phyloP scores from a whole-genome alignment of 2,329 filamentous ascomycete species.

The Metarhizium anisopliae region DNA sequence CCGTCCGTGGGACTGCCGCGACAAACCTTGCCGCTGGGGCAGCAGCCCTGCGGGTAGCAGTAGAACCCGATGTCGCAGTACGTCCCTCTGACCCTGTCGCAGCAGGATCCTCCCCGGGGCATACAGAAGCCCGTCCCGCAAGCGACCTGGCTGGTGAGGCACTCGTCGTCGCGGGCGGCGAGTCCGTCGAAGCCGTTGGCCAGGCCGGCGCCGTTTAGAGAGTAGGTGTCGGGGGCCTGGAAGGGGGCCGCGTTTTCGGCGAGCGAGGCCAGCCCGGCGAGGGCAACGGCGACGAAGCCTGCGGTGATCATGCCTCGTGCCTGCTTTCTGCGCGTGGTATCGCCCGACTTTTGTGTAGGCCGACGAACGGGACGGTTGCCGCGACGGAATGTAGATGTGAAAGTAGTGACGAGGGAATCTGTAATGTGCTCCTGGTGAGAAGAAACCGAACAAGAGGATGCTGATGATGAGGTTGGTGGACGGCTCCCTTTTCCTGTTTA shows the following conservation, averaged over 20 bases:
- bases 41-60: not conserved
- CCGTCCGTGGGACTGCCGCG: not conserved
- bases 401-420: too few relatives aligned
- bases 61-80: not conserved
- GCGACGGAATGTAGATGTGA: too few relatives aligned
- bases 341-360: too few relatives aligned
- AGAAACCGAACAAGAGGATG: too few relatives aligned
- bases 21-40: not conserved
- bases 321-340: too few relatives aligned
- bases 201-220: not conserved
- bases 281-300: not conserved
- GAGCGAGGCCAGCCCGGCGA: not conserved
- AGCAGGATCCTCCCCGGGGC: not conserved
- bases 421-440: too few relatives aligned
- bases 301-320: too few relatives aligned
- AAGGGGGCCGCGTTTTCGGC: not conserved
- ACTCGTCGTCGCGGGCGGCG: not conserved
- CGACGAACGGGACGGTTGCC: too few relatives aligned
- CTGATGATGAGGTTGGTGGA: too few relatives aligned
- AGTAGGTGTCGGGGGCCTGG: not conserved
- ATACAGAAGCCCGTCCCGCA: conserved; percentile 1
- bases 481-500: too few relatives aligned
- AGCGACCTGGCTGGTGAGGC: not conserved
- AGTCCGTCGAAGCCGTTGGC: not conserved
- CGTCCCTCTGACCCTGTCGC: not conserved